Base-by-base conservation (phyloP, 768 basidiomycete genomes). In the Amylocystis lapponica region DNA sequence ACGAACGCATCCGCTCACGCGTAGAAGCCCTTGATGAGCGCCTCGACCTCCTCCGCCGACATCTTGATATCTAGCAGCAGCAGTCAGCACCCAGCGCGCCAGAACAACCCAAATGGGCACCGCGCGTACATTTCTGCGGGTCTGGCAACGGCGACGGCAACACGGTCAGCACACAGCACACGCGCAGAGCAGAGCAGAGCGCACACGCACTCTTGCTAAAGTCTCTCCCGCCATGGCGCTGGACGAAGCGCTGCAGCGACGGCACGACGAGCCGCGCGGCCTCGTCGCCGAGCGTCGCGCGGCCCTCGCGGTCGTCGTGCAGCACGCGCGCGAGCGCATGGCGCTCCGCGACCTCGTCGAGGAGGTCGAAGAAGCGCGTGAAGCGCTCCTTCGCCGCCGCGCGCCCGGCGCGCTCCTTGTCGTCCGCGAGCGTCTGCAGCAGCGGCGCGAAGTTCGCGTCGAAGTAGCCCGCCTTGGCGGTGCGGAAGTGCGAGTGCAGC, bases 401-500 rank as follows among this genome's bases (percentile, higher is more conserved):
- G 62, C 77, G 78, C 21, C 66, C 53, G n/a, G n/a, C n/a, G 61
- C 76, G 78, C 23, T 62, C 69, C 39, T 60, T 63, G 65, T 79
- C 66, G 66, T 76, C 58, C 62, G 70, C 63, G 42, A 78, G 63
- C 16, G 73, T 53, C 45, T 86, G 83, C 68, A 91, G 78, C 38
- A 91, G 65, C 10, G 85, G 82, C 6, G 81, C 79, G 60, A 85
- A 89, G 62, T 88, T 91, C 19, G 83, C 70, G 48, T 90, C 88
- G 47, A 88, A 88, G 62, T 92, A 92, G 4, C 71, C 82, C 8
- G 87, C 85, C 61, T 89, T 89, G 32, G 88, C 83, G 1, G 80
- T 88, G 27, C 87, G 79, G 66, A 81, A 86, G 46, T 76, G 79
- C 5, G 81, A 82, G 47, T 77, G 75, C 22, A 92, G 69, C 16